phyloP scores from a whole-genome alignment of 2,329 filamentous ascomycete genomes.

The Botrytis deweyae region DNA sequence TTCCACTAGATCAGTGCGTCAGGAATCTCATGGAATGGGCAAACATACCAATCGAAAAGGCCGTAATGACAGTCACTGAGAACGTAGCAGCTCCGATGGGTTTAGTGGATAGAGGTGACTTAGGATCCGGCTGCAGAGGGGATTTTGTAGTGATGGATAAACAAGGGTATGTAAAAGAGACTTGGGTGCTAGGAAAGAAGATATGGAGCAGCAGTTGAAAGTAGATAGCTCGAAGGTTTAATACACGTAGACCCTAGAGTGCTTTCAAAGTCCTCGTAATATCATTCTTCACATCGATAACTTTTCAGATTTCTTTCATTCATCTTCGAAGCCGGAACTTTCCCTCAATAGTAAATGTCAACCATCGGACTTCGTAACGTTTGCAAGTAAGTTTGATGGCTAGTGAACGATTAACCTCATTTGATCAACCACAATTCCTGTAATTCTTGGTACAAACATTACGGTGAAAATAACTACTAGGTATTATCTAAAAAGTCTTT shows the following conservation, averaged over 20 bases:
- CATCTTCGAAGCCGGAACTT: neutral
- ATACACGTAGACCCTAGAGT: neutral
- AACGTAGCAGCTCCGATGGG: conserved; percentile 35
- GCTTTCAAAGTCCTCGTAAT: neutral
- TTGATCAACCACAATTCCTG: neutral
- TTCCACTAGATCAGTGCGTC: conserved; percentile 50
- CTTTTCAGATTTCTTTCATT: neutral
- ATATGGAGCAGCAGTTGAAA: conserved; percentile 16
- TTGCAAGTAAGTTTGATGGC: neutral
- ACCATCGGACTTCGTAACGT: neutral
- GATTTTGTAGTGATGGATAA: conserved; percentile 36
- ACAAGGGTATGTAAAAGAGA: conserved; percentile 30
- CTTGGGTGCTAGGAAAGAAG: conserved; percentile 35
- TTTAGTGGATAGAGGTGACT: conserved; percentile 31
- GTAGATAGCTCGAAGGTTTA: no score
- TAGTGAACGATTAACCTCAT: neutral
- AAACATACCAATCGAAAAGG: conserved; percentile 30
- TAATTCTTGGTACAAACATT: neutral
- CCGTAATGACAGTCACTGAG: conserved; percentile 36
- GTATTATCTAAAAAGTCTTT: neutral
- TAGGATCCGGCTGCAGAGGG: conserved; percentile 32
- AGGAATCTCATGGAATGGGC: conserved; percentile 41
- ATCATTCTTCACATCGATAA: neutral
- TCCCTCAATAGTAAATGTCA: neutral
- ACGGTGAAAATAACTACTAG: neutral